phyloP scores from a whole-genome alignment of 768 basidiomycete species.

The Crepidotus variabilis region DNA sequence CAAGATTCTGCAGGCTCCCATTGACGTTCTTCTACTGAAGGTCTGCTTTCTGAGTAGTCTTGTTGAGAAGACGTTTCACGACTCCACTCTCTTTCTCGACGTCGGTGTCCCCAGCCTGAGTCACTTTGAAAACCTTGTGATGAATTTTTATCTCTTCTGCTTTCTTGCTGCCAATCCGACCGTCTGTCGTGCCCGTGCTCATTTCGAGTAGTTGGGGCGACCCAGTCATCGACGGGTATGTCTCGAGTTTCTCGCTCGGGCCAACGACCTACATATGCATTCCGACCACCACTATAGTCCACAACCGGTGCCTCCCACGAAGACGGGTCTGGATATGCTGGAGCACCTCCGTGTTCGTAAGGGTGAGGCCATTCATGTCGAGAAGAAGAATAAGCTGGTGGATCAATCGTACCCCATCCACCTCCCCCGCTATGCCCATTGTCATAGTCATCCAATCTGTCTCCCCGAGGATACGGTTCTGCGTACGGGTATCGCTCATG shows the following conservation, averaged over 20 bases:
- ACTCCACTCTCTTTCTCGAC: slow-evolving; percentile 40
- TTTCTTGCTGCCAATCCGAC: slow-evolving; percentile 33
- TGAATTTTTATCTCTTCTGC: slow-evolving; percentile 35
- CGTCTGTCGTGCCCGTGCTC: slow-evolving; percentile 29
- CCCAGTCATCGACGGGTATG: slow-evolving; percentile 31
- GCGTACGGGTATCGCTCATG: slow-evolving; percentile 43
- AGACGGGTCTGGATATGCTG: slow-evolving; percentile 46
- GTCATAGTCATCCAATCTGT: slow-evolving; percentile 46
- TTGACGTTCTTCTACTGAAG: slow-evolving; percentile 45
- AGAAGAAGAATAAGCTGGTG: slow-evolving; percentile 37
- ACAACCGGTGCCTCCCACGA: slow-evolving; percentile 32
- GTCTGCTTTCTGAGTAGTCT: slow-evolving; percentile 27
- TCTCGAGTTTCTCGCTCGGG: slow-evolving; percentile 20
- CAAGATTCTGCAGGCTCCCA: slow-evolving; percentile 76
- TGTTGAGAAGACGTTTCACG: slow-evolving; percentile 16
- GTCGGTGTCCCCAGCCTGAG: slow-evolving; percentile 52
- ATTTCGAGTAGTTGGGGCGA: slow-evolving; percentile 21
- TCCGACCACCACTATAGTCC: slow-evolving; percentile 37
- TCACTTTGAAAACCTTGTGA: slow-evolving; percentile 38
- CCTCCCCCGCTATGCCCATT: slow-evolving; percentile 38
- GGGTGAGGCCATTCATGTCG: slow-evolving; percentile 48
- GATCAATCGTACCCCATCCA: slow-evolving; percentile 40
- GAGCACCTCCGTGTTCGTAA: slow-evolving; percentile 38
- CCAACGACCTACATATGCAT: slow-evolving; percentile 31
- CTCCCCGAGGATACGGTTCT: slow-evolving; percentile 47